These are phyloP conservation scores for Casuarina glauca DNA, from an alignment of 306 rosid species.

Conservation along the genomic window DNA sequence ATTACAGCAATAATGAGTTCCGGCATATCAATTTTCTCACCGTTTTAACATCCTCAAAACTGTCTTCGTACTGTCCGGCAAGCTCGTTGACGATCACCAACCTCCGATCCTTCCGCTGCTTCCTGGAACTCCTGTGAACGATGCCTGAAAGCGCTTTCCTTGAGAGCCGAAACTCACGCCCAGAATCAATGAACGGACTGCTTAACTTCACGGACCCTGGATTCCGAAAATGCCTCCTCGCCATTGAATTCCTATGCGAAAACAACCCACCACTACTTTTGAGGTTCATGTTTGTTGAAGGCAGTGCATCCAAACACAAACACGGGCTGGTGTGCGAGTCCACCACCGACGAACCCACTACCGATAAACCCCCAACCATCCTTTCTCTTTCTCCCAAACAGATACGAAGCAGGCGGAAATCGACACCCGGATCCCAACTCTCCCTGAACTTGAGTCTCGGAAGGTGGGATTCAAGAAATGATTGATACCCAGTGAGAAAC, in stretches of 20 bases:
- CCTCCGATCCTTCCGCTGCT: conserved; percentile 56
- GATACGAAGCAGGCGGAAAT: conserved; percentile 14
- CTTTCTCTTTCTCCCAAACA: conserved; percentile 1
- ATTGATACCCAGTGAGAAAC: conserved; percentile 14
- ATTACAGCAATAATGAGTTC: background rate
- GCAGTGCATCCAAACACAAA: conserved; percentile 79
- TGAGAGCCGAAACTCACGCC: conserved; percentile 61
- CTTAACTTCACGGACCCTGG: conserved; percentile 44
- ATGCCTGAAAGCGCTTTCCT: conserved; percentile 29
- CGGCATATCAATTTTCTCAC: conserved; percentile 36
- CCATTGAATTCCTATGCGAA: conserved; percentile 47
- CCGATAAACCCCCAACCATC: conserved; percentile 76
- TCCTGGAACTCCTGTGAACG: conserved; percentile 49
- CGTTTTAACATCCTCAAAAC: conserved; percentile 79
- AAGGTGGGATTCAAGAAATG: conserved; percentile 13
- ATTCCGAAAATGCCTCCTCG: conserved; percentile 45
- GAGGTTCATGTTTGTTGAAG: conserved; percentile 56
- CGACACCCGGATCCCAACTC: conserved; percentile 21
- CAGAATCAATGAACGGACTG: conserved; percentile 64
- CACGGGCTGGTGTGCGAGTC: conserved; percentile 83
- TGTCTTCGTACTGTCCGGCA: conserved; percentile 88
- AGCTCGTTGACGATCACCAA: conserved; percentile 57
- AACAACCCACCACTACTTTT: conserved; percentile 64
- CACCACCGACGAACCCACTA: conserved; percentile 73
- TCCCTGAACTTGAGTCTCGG: background rate